Percentiles rank a stretch among this genome's conserved stretches.
Evolutionary conservation across 768 basidiomycete genomes (phyloP).

Genomic region (Boletus patriciae): DNA sequence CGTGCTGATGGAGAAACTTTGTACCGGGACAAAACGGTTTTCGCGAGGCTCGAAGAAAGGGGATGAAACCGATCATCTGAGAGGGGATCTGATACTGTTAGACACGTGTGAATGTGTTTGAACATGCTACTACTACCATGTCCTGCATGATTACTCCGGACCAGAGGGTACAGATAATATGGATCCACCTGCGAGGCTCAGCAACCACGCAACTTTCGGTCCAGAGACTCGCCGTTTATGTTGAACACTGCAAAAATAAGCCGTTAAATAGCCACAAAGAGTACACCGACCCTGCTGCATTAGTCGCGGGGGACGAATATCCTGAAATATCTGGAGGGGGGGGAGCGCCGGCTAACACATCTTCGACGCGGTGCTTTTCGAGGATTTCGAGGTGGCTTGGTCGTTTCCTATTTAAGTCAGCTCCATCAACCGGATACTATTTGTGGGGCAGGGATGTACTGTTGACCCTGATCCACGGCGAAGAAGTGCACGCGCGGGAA

Average conservation of each 20-base stretch:
- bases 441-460: constrained; percentile 16
- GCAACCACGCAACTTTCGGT: not conserved
- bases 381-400: constrained; percentile 18
- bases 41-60: constrained; percentile 17
- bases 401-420: constrained; percentile 13
- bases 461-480: constrained; percentile 33
- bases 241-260: constrained; percentile 26
- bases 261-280: constrained; percentile 6
- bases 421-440: constrained; percentile 7
- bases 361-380: constrained; percentile 37
- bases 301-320: constrained; percentile 14
- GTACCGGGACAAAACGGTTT: not conserved
- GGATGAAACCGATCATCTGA: not conserved
- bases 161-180: not conserved
- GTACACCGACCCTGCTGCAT: not conserved
- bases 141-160: not conserved
- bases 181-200: constrained; percentile 19
- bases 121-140: not conserved
- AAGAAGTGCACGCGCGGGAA: constrained; percentile 30
- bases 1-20: constrained; percentile 7
- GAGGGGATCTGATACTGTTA: not conserved
- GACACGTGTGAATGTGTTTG: not conserved
- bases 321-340: constrained; percentile 31
- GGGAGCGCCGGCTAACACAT: constrained; percentile 2
- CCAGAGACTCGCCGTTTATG: constrained; percentile 2